Conservation (phyloP, 2,329 filamentous ascomycete species). For the Talaromyces amestolkiae region DNA sequence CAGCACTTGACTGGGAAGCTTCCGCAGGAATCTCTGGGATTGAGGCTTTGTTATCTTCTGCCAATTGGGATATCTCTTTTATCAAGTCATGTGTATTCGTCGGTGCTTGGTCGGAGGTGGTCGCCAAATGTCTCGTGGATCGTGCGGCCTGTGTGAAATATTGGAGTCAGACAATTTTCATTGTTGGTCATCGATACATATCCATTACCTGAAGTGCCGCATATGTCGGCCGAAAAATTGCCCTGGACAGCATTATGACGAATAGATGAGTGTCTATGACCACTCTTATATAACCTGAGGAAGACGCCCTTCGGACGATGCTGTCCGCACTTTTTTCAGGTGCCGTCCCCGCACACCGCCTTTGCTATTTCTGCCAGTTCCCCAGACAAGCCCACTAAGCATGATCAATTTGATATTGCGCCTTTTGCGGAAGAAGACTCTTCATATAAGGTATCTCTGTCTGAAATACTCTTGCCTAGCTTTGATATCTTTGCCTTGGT, state of each 20-base stretch:
- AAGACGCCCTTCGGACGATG: neutral
- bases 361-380: slow-evolving; percentile 9
- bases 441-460: neutral
- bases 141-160: slow-evolving; percentile 10
- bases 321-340: slow-evolving; percentile 8
- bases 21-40: neutral
- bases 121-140: slow-evolving; percentile 16
- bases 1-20: neutral
- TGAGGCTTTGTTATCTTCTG: neutral
- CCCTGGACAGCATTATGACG: slow-evolving; percentile 14
- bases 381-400: slow-evolving; percentile 12
- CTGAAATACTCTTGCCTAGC: neutral
- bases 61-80: neutral
- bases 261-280: slow-evolving; percentile 17
- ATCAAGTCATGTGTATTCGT: neutral
- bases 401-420: slow-evolving; percentile 4
- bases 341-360: slow-evolving; percentile 16
- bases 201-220: slow-evolving; percentile 12
- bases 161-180: neutral
- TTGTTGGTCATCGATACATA: neutral
- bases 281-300: neutral
- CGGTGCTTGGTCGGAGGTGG: slow-evolving; percentile 13
- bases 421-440: neutral
- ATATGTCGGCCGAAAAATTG: slow-evolving; percentile 6
- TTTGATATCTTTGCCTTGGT: neutral